Evolutionary conservation across 208 protist genomes (phyloP).

Genomic region (Paratrypanosoma confusum): DNA sequence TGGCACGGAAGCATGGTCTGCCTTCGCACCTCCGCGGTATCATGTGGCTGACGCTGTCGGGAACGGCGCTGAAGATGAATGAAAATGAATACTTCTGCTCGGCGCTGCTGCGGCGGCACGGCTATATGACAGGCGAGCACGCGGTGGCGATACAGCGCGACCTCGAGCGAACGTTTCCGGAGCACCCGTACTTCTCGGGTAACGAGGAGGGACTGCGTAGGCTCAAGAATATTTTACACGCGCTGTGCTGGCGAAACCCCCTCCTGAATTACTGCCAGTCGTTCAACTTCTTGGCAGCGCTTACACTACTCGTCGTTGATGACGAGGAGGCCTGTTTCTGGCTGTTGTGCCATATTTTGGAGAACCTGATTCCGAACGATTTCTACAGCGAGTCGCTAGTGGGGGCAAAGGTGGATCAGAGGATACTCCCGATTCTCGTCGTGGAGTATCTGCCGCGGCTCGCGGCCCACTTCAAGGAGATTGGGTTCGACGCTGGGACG

Average conservation of each 20-base stretch:
- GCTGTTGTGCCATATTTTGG: slow-evolving; percentile 40
- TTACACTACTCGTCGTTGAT: slow-evolving; percentile 47
- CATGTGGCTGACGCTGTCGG: slow-evolving; percentile 63
- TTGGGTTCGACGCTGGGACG: slow-evolving; percentile 33
- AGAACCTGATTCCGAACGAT: slow-evolving; percentile 60
- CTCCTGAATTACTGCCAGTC: slow-evolving; percentile 74
- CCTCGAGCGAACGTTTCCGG: slow-evolving; percentile 55
- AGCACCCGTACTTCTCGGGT: slow-evolving; percentile 58
- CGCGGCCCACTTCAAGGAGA: slow-evolving; percentile 14
- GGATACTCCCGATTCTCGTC: slow-evolving; percentile 28
- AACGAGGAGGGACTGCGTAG: slow-evolving; percentile 40
- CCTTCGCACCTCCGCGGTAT: slow-evolving; percentile 36
- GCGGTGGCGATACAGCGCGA: slow-evolving; percentile 39
- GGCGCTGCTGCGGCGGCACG: slow-evolving; percentile 31
- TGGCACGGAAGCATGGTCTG: slow-evolving; percentile 19
- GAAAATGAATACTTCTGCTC: slow-evolving; percentile 69
- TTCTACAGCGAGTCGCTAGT: slow-evolving; percentile 48
- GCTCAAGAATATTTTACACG: slow-evolving; percentile 51
- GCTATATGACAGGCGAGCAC: slow-evolving; percentile 26
- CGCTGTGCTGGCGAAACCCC: slow-evolving; percentile 65
- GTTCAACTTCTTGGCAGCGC: slow-evolving; percentile 60
- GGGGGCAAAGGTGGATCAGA: slow-evolving; percentile 58
- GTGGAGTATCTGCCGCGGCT: slow-evolving; percentile 32
- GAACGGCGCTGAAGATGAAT: slow-evolving; percentile 46
- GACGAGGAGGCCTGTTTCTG: slow-evolving; percentile 62